Conservation (phyloP, 1,139 yeast genomes). For the Geotrichum europaeum region DNA sequence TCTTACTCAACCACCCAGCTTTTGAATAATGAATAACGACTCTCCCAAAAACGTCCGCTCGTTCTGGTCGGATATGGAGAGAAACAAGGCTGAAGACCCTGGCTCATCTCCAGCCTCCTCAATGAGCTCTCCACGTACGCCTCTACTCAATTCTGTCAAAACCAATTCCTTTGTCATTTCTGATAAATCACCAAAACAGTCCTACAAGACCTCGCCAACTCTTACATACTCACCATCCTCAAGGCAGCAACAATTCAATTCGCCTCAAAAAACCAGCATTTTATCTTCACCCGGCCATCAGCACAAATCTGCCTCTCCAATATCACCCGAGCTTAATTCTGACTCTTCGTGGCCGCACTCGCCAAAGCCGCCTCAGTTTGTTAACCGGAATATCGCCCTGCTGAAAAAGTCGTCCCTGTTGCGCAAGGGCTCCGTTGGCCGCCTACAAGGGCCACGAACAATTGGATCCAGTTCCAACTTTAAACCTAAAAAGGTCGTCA, state of each 20-base stretch:
- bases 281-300: neutral
- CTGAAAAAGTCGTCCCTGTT: constrained; percentile 22
- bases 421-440: constrained; percentile 27
- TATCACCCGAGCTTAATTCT: neutral
- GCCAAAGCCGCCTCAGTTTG: neutral
- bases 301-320: neutral
- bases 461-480: constrained; percentile 17
- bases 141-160: constrained; percentile 14
- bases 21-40: constrained; percentile 1
- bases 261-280: neutral
- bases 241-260: neutral
- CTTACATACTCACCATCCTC: neutral
- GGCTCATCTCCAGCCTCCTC: constrained; percentile 19
- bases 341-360: neutral
- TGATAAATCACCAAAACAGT: constrained; percentile 15
- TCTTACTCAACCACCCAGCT: neutral
- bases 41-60: constrained; percentile 27
- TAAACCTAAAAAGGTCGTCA: constrained; percentile 30
- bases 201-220: neutral
- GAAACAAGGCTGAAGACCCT: constrained; percentile 18
- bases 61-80: constrained; percentile 31
- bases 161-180: constrained; percentile 24
- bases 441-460: constrained; percentile 32
- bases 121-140: constrained; percentile 9
- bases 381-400: neutral